Evolutionary conservation across 345 rosid genomes (phyloP).

Genomic region (Odontarrhena argentea): DNA sequence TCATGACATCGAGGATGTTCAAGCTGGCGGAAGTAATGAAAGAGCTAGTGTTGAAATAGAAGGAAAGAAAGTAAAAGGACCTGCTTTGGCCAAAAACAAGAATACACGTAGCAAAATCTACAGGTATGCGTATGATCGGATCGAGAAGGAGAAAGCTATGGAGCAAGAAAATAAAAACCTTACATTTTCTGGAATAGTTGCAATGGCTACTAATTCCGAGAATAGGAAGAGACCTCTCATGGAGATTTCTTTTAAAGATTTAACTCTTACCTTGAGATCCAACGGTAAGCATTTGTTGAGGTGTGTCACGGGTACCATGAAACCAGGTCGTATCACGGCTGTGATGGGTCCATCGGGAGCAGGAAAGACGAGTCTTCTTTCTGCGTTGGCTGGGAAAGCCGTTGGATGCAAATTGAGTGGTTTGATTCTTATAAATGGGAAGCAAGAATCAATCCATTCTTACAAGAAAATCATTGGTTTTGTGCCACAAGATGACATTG

Average conservation of each 20-base stretch:
- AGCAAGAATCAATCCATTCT: conserved; percentile 67
- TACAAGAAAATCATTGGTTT: conserved; percentile 86
- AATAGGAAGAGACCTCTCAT: conserved; percentile 67
- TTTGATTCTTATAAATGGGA: conserved; percentile 73
- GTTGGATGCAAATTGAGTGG: conserved; percentile 73
- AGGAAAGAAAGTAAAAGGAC: conserved; percentile 45
- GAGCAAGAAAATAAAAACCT: conserved; percentile 56
- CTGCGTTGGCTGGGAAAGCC: conserved; percentile 88
- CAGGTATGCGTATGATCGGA: conserved; percentile 71
- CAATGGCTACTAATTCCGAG: conserved; percentile 62
- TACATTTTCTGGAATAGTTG: conserved; percentile 73
- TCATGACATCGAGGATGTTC: conserved; percentile 54
- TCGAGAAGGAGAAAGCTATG: conserved; percentile 84
- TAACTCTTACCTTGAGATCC: conserved; percentile 76
- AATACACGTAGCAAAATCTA: conserved; percentile 73
- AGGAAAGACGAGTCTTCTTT: conserved; percentile 90
- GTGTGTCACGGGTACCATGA: conserved; percentile 78
- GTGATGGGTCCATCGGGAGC: conserved; percentile 99
- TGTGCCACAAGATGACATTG: conserved; percentile 95
- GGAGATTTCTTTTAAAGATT: conserved; percentile 73
- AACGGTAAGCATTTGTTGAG: conserved; percentile 71
- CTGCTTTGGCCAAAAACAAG: conserved; percentile 43
- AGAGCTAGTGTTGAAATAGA: conserved; percentile 36
- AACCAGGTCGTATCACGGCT: conserved; percentile 81
- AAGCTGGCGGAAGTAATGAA: conserved; percentile 37